These are phyloP conservation scores for Taphrina deformans DNA, from an alignment of 1,139 yeast genomes.

Conservation along the genomic window DNA sequence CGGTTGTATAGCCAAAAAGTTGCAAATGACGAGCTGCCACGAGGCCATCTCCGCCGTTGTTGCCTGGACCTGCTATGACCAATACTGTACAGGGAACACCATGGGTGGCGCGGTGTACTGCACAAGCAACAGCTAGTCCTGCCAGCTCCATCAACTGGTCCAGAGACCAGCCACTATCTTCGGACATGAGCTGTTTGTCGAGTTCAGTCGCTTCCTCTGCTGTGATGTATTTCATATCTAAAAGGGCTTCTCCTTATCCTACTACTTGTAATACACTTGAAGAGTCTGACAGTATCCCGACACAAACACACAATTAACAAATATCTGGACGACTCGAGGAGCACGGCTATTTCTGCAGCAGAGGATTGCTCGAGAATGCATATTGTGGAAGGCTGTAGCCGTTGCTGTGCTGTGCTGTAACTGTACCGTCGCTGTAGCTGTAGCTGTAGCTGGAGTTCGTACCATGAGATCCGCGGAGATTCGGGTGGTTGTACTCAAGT, in stretches of 20 bases:
- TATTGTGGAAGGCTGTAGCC: too few species aligned
- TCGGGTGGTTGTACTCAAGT: not conserved
- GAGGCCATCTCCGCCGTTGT: constrained; percentile 77
- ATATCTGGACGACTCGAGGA: too few species aligned
- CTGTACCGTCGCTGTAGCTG: too few species aligned
- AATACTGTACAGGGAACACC: constrained; percentile 51
- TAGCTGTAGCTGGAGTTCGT: too few species aligned
- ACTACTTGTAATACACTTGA: not conserved
- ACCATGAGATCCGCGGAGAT: not conserved
- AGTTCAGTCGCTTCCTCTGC: constrained; percentile 74
- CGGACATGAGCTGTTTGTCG: constrained; percentile 84
- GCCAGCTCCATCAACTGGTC: constrained; percentile 71
- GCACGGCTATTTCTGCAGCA: too few species aligned
- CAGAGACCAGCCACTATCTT: constrained; percentile 53
- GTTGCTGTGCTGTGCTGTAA: too few species aligned
- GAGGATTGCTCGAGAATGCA: too few species aligned
- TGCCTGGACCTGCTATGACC: constrained; percentile 45
- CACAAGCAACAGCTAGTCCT: constrained; percentile 90
- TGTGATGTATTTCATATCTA: constrained; percentile 38
- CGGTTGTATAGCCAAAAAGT: constrained; percentile 74
- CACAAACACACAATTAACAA: too few species aligned
- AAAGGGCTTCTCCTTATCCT: not conserved
- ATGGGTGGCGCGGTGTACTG: constrained; percentile 56
- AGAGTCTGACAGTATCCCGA: too few species aligned
- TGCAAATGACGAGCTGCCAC: constrained; percentile 91